Base-by-base conservation (phyloP, 345 rosid species). In the Mallotus nudiflorus region DNA sequence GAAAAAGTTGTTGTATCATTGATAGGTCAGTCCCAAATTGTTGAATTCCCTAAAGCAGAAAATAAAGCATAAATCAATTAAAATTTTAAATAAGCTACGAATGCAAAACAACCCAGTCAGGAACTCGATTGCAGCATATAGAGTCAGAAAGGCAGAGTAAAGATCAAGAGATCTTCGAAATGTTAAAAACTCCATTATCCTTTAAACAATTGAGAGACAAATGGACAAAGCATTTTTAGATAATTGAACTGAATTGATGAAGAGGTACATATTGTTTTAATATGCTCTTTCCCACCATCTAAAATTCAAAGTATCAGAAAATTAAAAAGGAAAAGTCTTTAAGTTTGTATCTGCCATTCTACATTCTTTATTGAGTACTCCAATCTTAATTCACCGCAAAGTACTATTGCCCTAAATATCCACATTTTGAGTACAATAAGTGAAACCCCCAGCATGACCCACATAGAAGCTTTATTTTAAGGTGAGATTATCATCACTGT, bases 21-120 rank as follows among this genome's bases (percentile, higher is more conserved):
- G 90, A 80, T 22, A 93, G 80, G 79, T 91, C 92, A 57, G 91
- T 82, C 52, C 97, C 97, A 71, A 91, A 93, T 79, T 91, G 91
- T 56, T 52, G 81, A 65, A 93, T 57, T 24, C 91, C 96, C 98
- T 88, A 75, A 68, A 62, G 67, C 37, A 58, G 24, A 65, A 37
- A 64, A 3, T 31, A 49, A 22, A 20, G 24, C 33, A 49, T 18
- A 64, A 22, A 58, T 68, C 29, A 46, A 50, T 22, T 55, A 22
- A 67, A 53, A 68, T 44, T 42, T 51, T 60, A 55, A 8, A 62
- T 25, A 46, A n/a, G 40, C 66, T 37, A 37, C 4, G n/a, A 42
- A 42, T 8, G 46, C 33, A 40, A 13, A 27, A 58, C 16, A 65
- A 37, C 44, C n/a, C 27, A n/a, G 37, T 6, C 59, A 19, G 27